Evolutionary conservation across 116 monocot species (phyloP), one percentile per base, ranked within the genome.

Genomic region (Cymodocea nodosa): DNA sequence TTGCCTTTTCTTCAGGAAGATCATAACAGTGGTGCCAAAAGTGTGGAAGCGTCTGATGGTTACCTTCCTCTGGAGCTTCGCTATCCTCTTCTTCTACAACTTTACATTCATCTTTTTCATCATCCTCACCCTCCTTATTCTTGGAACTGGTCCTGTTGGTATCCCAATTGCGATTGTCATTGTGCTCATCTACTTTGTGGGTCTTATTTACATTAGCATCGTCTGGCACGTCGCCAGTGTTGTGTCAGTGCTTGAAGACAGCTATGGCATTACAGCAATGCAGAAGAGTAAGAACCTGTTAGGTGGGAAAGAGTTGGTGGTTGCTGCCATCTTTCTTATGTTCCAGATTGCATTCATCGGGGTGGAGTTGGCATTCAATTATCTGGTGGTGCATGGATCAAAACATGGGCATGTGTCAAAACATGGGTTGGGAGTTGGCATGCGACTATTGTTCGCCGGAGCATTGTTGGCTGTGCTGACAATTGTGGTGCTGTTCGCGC

Each of bases 161-260:
- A 10, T 50, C 51, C 53, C 73, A 16, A 1, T 67, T n/a, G 14
- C 67, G 15, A 4, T 73, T 56, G 1, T 80, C 66, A 4, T 85
- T 65, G 0, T 37, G 12, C 24, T 82, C 39, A 10, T 58, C 61
- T 98, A 98, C 74, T 20, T 84, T 56, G 76, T 51, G 0, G 88
- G 85, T 8, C 74, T 86, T 53, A 73, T 98, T 34, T 88, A 83
- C 76, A 71, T 98, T 62, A 84, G 85, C 80, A 76, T 91, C 5
- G 73, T 98, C 15, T 98, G 97, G 97, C 91, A 91, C 65, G 63
- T 98, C 9, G 97, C 97, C 56, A 82, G 88, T 76, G 97, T 98
- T 2, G 67, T 98, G 40, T 91, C 91, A 12, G 97, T 98, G 59
- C 80, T 98, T 11, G 97, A 98, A 68, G 91, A 91, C 36, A 55